Base-by-base conservation (phyloP, 1,284 basidiomycete species). In the Microbotryomycetes sp. region DNA sequence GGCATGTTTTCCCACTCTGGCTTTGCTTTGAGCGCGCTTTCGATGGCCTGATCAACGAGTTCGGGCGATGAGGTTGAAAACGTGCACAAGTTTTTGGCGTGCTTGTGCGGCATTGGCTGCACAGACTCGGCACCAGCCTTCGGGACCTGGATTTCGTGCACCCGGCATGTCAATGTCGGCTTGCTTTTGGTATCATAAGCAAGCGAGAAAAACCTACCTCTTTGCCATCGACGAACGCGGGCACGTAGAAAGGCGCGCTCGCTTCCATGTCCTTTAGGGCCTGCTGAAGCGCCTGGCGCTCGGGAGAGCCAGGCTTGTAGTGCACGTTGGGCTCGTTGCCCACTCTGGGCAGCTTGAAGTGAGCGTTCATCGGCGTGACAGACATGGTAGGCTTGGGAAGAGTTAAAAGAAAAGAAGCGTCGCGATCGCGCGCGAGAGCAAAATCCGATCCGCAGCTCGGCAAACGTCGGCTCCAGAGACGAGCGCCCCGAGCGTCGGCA, bases 201-300 rank as follows among this genome's bases (percentile, higher is more conserved):
- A 11, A 15, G 3, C 23, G 45, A 28, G 5, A 45, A 21, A 27
- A 5, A 76, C 85, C 69, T 67, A 91, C 90, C 71, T 84, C 82
- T 77, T 90, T 85, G 61, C 96, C 94, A 73, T 97, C 89, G 72
- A 98, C 83, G 68, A 98, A 81, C 73, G 88, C 88, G 24, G 94
- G 94, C 1, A 98, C 88, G 73, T 96, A 88, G 75, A 91, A 90
- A 3, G 92, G 92, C 4, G 87, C 80, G 67, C 86, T 79, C 66
- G 86, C 81, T 74, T 89, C 81, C 85, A 97, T 88, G 78, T 90
- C 81, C 35, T 78, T 76, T 69, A 98, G 75, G 13, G 89, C 89
- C 48, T 82, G 84, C 72, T 88, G 79, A 56, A 98, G 80, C 23
- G 80, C 86, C 51, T 78, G 78, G 60, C 96, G 84, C 75, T 97